Conservation (phyloP, 106 monocot species). For the Phalaenopsis aphrodite region DNA sequence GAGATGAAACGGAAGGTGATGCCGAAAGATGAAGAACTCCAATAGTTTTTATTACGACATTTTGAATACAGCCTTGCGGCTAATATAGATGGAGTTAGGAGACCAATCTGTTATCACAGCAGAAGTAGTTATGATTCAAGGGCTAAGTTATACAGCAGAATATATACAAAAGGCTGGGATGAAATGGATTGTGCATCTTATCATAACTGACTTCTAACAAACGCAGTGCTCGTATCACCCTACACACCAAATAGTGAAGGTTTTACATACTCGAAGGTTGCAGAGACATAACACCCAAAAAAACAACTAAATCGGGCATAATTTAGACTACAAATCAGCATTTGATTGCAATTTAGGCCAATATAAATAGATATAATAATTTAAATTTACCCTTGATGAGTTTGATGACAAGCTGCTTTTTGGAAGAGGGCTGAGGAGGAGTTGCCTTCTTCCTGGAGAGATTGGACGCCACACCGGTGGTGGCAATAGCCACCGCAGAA, state of each 20-base stretch:
- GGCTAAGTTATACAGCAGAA: too few species aligned
- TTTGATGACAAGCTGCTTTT: conserved; percentile 24
- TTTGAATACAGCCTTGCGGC: too few species aligned
- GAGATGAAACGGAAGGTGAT: too few species aligned
- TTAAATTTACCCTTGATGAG: conserved; percentile 14
- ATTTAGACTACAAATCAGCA: background rate
- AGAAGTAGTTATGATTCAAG: too few species aligned
- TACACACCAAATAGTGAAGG: background rate
- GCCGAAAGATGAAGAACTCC: too few species aligned
- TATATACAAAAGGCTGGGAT: too few species aligned
- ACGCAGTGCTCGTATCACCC: background rate
- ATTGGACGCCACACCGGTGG: conserved; percentile 17
- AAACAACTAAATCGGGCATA: background rate
- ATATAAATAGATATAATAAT: background rate
- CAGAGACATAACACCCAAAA: background rate
- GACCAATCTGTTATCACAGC: too few species aligned
- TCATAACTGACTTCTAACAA: too few species aligned
- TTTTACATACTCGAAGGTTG: background rate
- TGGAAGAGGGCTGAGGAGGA: conserved; percentile 19
- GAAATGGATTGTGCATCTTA: too few species aligned
- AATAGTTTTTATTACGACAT: too few species aligned
- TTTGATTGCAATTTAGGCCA: background rate
- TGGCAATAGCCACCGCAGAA: background rate
- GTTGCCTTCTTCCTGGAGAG: conserved; percentile 27
- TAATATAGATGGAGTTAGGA: too few species aligned